A percentile compares a stretch with the other conserved stretches of the same genome.
phyloP scores from a whole-genome alignment of 176 grass and related monocot species.

The Sorghum bicolor region DNA sequence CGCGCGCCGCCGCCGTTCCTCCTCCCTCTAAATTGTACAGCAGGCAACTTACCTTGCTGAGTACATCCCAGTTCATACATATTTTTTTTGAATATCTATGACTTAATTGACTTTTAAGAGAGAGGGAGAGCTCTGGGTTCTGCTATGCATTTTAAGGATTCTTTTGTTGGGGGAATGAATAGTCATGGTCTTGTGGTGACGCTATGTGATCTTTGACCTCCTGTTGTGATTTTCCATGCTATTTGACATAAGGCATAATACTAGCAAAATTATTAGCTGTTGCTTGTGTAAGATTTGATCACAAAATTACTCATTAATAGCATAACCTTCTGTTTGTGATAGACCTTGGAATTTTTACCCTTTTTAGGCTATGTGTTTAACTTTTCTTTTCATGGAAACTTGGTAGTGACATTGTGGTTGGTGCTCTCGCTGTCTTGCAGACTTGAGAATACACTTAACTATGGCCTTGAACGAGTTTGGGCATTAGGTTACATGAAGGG shows the following conservation, averaged over 20 bases:
- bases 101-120: too few species aligned
- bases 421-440: slow-evolving; percentile 30
- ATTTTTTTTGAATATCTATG: not conserved
- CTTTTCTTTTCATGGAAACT: not conserved
- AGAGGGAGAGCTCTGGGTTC: not conserved
- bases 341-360: not conserved
- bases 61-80: not conserved
- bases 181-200: not conserved
- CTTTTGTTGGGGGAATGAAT: not conserved
- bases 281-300: not conserved
- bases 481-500: slow-evolving; percentile 71
- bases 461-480: slow-evolving; percentile 83
- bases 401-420: not conserved
- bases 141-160: not conserved
- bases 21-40: not conserved
- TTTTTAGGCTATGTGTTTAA: slow-evolving; percentile 5
- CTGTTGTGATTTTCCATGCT: not conserved
- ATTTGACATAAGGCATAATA: not conserved
- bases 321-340: not conserved
- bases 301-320: not conserved
- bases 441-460: slow-evolving; percentile 73
- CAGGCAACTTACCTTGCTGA: not conserved
- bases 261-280: not conserved
- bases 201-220: not conserved
- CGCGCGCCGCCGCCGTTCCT: too few species aligned